Conservation (phyloP, 2,329 filamentous ascomycete genomes). For the Nigrograna mackinnonii region DNA sequence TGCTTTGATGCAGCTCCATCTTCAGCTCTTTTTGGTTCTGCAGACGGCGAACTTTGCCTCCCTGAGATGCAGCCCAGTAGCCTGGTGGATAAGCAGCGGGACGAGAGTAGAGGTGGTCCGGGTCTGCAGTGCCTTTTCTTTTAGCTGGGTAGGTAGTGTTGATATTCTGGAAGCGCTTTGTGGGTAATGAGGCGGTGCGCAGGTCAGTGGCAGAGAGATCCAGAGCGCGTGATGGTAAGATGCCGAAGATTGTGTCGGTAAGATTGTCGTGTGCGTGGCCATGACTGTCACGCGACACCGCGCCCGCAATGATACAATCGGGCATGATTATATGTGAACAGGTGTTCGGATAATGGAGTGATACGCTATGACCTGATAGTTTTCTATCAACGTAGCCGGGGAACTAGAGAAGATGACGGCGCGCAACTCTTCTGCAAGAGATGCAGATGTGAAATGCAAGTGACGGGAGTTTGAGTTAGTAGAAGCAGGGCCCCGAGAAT, state of each 20-base stretch:
- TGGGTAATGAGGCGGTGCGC: background rate
- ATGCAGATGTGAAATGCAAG: slow-evolving; percentile 20
- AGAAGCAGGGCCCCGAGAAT: slow-evolving; percentile 1
- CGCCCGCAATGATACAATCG: too few relatives aligned
- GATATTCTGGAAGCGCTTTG: background rate
- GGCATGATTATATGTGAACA: too few relatives aligned
- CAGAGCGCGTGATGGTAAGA: too few relatives aligned
- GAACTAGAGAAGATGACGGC: too few relatives aligned
- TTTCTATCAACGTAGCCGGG: too few relatives aligned
- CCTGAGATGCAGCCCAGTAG: slow-evolving; percentile 15
- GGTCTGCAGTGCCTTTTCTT: background rate
- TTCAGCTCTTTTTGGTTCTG: slow-evolving; percentile 5
- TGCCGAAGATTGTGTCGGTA: slow-evolving; percentile 2
- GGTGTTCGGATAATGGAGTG: too few relatives aligned
- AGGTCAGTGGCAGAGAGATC: background rate
- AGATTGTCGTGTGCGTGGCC: slow-evolving; percentile 1
- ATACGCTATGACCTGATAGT: too few relatives aligned
- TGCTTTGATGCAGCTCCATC: slow-evolving; percentile 23
- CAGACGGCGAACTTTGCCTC: slow-evolving; percentile 11
- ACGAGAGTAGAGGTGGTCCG: background rate
- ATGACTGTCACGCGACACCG: background rate
- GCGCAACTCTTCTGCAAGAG: slow-evolving; percentile 8
- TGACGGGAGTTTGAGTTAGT: slow-evolving; percentile 19
- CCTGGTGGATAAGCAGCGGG: background rate
- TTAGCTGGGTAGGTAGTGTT: background rate